Evolutionary conservation across 2,329 filamentous ascomycete species (phyloP).

Genomic region (Fusarium sulawesiense): DNA sequence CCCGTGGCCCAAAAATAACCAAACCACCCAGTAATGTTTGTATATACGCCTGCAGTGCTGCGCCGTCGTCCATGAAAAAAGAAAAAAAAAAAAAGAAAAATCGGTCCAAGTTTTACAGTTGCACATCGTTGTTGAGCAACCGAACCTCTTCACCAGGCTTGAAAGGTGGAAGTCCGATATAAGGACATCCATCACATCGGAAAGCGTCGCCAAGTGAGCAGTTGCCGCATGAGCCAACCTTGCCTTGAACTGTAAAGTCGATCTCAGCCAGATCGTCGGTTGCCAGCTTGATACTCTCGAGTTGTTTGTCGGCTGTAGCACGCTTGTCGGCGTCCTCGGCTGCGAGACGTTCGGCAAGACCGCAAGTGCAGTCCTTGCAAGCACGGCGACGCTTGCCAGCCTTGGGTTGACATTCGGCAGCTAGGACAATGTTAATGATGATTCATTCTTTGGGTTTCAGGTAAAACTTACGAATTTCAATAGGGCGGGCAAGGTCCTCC

Average conservation of each 20-base stretch:
- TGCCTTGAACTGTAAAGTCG: constrained; percentile 97
- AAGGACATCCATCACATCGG: constrained; percentile 78
- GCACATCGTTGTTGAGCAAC: constrained; percentile 85
- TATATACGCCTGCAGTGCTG: constrained; percentile 43
- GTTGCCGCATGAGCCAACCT: constrained; percentile 93
- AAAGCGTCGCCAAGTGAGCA: constrained; percentile 94
- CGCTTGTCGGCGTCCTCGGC: constrained; percentile 84
- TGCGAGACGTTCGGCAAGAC: constrained; percentile 84
- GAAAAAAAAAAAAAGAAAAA: not conserved
- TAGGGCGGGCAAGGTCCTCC: constrained; percentile 81
- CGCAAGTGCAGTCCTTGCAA: constrained; percentile 98
- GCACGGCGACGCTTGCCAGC: constrained; percentile 88
- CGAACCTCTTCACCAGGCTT: constrained; percentile 96
- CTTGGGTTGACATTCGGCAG: constrained; percentile 88
- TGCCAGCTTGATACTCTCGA: constrained; percentile 77
- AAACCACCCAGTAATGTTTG: constrained; percentile 35
- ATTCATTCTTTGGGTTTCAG: not conserved
- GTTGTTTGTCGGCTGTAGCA: constrained; percentile 71
- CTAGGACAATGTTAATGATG: constrained; percentile 53
- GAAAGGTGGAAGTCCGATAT: constrained; percentile 93
- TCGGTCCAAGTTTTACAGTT: constrained; percentile 67
- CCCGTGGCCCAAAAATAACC: constrained; percentile 33
- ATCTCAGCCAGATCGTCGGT: constrained; percentile 84
- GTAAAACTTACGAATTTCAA: constrained; percentile 78
- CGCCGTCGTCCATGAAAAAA: constrained; percentile 29